A percentile compares a stretch with the other conserved stretches of the same genome.
These are phyloP conservation scores for Cryoendolithus antarcticus DNA, from an alignment of 2,329 filamentous ascomycete genomes.

Conservation along the genomic window DNA sequence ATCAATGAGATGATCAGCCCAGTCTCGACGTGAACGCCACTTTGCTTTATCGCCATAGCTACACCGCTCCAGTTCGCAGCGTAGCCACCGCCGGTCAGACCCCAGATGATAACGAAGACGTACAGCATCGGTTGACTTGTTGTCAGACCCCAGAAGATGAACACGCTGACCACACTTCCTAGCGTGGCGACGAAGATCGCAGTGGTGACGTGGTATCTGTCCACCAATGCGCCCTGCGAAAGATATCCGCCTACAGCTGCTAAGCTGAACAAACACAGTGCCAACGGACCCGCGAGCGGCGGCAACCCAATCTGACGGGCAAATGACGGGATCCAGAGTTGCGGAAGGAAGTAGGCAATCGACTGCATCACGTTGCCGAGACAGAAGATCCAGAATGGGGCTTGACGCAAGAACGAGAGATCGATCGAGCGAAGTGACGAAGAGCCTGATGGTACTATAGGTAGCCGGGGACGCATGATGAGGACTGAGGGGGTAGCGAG, in stretches of 20 bases:
- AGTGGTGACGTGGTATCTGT: constrained; percentile 27
- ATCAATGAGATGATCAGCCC: constrained; percentile 7
- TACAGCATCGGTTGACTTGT: constrained; percentile 31
- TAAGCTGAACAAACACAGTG: constrained; percentile 29
- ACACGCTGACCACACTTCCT: constrained; percentile 25
- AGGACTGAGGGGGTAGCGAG: constrained; percentile 9
- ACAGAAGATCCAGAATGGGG: constrained; percentile 32
- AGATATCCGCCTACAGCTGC: constrained; percentile 27
- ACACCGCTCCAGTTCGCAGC: constrained; percentile 24
- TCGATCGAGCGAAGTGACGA: constrained; percentile 19
- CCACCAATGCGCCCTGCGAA: constrained; percentile 27
- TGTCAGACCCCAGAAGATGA: constrained; percentile 35
- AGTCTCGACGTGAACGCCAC: constrained; percentile 6
- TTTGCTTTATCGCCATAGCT: constrained; percentile 11
- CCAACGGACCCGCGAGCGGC: constrained; percentile 23
- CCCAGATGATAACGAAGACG: constrained; percentile 32
- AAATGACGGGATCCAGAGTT: constrained; percentile 31
- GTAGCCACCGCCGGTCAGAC: constrained; percentile 29
- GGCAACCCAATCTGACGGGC: constrained; percentile 26
- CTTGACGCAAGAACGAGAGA: constrained; percentile 23
- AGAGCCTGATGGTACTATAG: constrained; percentile 5
- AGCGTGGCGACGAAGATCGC: constrained; percentile 27
- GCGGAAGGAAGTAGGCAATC: constrained; percentile 33
- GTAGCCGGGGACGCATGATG: constrained; percentile 9
- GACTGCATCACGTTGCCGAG: constrained; percentile 29